These are phyloP conservation scores for Acarospora socialis DNA, from an alignment of 2,329 filamentous ascomycete species.

Conservation along the genomic window DNA sequence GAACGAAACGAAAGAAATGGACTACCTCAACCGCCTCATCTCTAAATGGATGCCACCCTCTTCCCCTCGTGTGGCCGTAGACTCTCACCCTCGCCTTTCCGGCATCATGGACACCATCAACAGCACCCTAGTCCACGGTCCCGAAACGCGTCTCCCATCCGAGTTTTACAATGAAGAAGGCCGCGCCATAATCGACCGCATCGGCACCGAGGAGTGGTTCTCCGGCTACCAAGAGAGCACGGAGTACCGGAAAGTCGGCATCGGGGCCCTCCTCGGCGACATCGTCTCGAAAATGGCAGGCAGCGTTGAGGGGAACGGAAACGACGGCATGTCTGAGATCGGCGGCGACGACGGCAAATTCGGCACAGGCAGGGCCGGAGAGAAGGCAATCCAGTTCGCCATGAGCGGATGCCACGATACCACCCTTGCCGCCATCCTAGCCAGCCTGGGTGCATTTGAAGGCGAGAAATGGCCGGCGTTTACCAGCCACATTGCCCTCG, in stretches of 20 bases:
- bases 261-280: conserved; percentile 74
- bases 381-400: conserved; percentile 52
- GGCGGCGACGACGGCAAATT: conserved; percentile 25
- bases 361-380: conserved; percentile 31
- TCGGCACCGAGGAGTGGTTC: conserved; percentile 88
- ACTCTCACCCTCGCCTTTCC: conserved; percentile 67
- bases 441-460: conserved; percentile 66
- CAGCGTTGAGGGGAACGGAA: conserved; percentile 44
- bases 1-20: conserved; percentile 69
- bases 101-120: conserved; percentile 95
- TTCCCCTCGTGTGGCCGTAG: conserved; percentile 58
- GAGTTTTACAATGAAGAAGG: conserved; percentile 76
- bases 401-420: conserved; percentile 88
- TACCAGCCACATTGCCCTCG: conserved; percentile 80
- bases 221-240: conserved; percentile 66
- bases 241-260: conserved; percentile 82
- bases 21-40: conserved; percentile 61
- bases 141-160: conserved; percentile 60
- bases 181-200: conserved; percentile 52
- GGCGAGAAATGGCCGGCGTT: conserved; percentile 74
- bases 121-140: conserved; percentile 70
- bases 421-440: conserved; percentile 65
- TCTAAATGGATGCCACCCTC: conserved; percentile 74
- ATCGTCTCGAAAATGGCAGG: conserved; percentile 62
- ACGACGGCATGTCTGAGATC: conserved; percentile 40